Evolutionary conservation across 768 basidiomycete genomes (phyloP).

Genomic region (Russula virescens): DNA sequence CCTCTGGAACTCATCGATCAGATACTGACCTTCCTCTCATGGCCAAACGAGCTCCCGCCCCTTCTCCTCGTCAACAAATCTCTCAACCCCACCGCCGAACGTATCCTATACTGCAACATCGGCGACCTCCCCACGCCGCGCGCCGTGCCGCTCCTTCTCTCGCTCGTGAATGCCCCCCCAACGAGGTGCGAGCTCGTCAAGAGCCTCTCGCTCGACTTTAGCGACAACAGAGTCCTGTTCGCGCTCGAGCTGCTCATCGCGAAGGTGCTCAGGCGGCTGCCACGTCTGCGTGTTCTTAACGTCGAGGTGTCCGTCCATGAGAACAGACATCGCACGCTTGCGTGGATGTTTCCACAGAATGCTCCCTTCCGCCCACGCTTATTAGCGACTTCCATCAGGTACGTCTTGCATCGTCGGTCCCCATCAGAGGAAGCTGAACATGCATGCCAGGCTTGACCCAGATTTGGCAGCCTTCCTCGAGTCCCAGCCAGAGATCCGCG

Average conservation of each 20-base stretch:
- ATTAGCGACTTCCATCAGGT: slow-evolving; percentile 53
- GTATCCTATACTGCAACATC: slow-evolving; percentile 37
- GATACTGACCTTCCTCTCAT: slow-evolving; percentile 27
- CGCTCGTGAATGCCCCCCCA: slow-evolving; percentile 35
- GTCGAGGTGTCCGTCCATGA: slow-evolving; percentile 39
- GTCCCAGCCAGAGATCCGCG: slow-evolving; percentile 41
- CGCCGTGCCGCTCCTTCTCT: slow-evolving; percentile 36
- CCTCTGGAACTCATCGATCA: slow-evolving; percentile 37
- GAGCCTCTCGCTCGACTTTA: slow-evolving; percentile 41
- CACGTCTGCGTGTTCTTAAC: slow-evolving; percentile 37
- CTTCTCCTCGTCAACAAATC: slow-evolving; percentile 27
- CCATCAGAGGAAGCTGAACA: neutral
- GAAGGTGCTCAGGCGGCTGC: slow-evolving; percentile 37
- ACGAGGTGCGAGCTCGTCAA: slow-evolving; percentile 39
- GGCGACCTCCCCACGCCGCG: slow-evolving; percentile 30
- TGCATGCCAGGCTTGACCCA: slow-evolving; percentile 27
- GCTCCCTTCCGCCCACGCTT: slow-evolving; percentile 40
- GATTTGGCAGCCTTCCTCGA: slow-evolving; percentile 48
- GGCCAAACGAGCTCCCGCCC: slow-evolving; percentile 28
- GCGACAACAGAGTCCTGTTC: slow-evolving; percentile 34
- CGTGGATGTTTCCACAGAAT: slow-evolving; percentile 43
- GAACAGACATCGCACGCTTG: slow-evolving; percentile 26
- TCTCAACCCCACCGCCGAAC: slow-evolving; percentile 30
- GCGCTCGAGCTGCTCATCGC: slow-evolving; percentile 48
- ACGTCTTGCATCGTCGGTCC: slow-evolving; percentile 15